A percentile compares a stretch with the other conserved stretches of the same genome.
phyloP scores from a whole-genome alignment of 148 eudicot genomes.

The Vaccinium corymbosum region DNA sequence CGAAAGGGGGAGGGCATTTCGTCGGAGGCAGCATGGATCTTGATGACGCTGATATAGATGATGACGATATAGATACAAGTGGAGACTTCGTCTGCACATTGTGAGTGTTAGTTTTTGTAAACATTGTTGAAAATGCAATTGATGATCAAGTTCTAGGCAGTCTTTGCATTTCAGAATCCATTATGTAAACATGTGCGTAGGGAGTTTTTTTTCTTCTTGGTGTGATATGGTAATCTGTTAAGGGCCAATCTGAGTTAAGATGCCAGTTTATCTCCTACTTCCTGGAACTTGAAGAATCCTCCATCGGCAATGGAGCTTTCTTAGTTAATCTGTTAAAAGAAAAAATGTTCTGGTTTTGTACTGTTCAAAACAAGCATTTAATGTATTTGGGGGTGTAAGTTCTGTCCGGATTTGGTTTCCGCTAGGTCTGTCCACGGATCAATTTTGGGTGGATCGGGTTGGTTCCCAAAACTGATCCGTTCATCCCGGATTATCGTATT shows the following conservation, averaged over 20 bases:
- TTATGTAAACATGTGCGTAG: neutral
- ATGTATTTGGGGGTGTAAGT: too few relatives aligned
- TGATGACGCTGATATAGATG: constrained; percentile 58
- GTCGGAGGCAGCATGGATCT: constrained; percentile 59
- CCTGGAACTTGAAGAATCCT: neutral
- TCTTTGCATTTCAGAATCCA: neutral
- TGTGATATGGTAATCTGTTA: neutral
- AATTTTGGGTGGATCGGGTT: too few relatives aligned
- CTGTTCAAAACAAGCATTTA: too few relatives aligned
- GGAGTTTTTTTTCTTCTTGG: neutral
- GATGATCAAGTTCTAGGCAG: neutral
- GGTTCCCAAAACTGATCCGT: too few relatives aligned
- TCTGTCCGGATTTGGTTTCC: too few relatives aligned
- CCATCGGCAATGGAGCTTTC: neutral
- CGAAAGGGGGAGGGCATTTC: constrained; percentile 20
- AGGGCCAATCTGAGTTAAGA: neutral
- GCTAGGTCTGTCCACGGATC: too few relatives aligned
- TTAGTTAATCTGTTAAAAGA: neutral
- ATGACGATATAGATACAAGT: constrained; percentile 55
- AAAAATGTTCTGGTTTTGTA: too few relatives aligned
- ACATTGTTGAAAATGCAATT: neutral
- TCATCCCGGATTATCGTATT: too few relatives aligned
- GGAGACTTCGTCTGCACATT: constrained; percentile 53
- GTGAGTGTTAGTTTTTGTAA: constrained; percentile 15
- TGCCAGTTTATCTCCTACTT: neutral